Conservation (phyloP, 2,329 filamentous ascomycete species). For the Fusarium domesticum region DNA sequence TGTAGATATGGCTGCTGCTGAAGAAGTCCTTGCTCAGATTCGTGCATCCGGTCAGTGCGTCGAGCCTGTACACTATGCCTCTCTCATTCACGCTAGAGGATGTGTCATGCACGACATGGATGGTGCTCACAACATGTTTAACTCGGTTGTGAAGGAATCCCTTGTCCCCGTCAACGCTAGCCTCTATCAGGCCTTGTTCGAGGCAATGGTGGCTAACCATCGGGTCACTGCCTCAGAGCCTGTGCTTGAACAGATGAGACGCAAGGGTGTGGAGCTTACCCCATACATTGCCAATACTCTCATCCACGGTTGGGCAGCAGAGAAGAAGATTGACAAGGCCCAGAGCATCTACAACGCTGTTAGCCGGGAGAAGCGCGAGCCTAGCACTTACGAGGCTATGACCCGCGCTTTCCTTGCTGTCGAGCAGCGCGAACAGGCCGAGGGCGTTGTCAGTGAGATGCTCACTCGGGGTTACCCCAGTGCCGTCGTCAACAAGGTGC, state of each 20-base stretch:
- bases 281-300: conserved; percentile 98
- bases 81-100: conserved; percentile 91
- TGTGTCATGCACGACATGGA: conserved; percentile 91
- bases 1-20: conserved; percentile 81
- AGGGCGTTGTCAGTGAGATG: conserved; percentile 84
- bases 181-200: conserved; percentile 94
- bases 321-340: conserved; percentile 76
- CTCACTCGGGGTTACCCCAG: conserved; percentile 83
- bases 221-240: conserved; percentile 72
- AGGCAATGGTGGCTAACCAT: conserved; percentile 95
- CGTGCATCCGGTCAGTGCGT: conserved; percentile 69
- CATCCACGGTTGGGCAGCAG: conserved; percentile 92
- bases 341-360: conserved; percentile 78
- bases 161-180: conserved; percentile 73
- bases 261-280: conserved; percentile 75
- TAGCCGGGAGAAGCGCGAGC: conserved; percentile 75
- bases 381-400: conserved; percentile 99
- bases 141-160: conserved; percentile 68
- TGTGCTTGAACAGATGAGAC: conserved; percentile 72
- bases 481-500: conserved; percentile 89
- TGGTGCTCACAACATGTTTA: conserved; percentile 77
- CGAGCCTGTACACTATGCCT: conserved; percentile 93
- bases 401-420: conserved; percentile 85
- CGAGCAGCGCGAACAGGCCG: conserved; percentile 74
- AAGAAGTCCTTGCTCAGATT: conserved; percentile 78